Evolutionary conservation across 768 basidiomycete species (phyloP), one percentile per base, ranked within the genome.

Genomic region (Lentinula lateritia): DNA sequence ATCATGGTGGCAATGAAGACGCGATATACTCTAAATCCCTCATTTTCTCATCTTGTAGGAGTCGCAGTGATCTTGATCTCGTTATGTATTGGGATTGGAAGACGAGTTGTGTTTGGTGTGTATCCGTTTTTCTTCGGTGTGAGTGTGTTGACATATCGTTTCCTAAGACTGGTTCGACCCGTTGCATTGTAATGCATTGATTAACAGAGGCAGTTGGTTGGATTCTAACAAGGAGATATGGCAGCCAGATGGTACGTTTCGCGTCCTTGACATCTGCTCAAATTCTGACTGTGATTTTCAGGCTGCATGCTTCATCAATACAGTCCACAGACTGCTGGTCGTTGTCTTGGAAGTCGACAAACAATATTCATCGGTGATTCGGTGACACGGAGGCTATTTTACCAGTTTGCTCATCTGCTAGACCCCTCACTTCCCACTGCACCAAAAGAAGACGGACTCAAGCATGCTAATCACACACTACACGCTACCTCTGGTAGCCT

Each of bases 331-430:
- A 85, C 91, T 56, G 78, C 78, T 34, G 69, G 75, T 7, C 67
- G 69, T 13, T 93, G 91, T 68, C 72, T 92, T 20, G 71, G 73
- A n/a, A 79, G 80, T 5, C 77, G 83, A 64, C 82, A 80, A 7
- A 74, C 93, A 41, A 77, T 89, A 43, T 96, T 96, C 69, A 75
- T 91, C 45, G 94, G 94, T 18, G 94, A 97, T 71, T 95, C 92
- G 16, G 84, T 89, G 38, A 89, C 91, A 13, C 79, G 94, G 52
- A 80, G 83, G 58, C 77, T 95, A 15, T 96, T 89, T 75, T 95
- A 90, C 70, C 84, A 90, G 58, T 77, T 89, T 53, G 83, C 84
- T 10, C 80, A 87, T 60, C 67, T 80, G 45, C 70, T 90, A 16
- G 92, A 93, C 70, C 69, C 79, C 2, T 73, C 72, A 6, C 75